Conservation (phyloP, 352 stramenopile genomes). For the Peronospora destructor region DNA sequence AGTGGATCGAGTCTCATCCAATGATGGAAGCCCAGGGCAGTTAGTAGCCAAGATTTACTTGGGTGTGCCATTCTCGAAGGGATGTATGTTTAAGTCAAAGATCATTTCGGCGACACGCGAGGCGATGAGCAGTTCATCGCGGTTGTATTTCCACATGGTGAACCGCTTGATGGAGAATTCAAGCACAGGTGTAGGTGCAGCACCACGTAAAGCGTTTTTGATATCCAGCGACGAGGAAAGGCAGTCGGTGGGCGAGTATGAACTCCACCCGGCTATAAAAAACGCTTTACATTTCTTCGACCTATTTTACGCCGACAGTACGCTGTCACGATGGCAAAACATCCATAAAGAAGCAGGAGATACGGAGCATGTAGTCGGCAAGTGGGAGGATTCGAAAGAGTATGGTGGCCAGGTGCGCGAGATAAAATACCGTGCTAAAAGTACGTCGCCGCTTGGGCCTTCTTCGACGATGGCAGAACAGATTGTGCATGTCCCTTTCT, state of each 20-base stretch:
- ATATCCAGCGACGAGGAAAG: slow-evolving; percentile 62
- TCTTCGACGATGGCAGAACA: slow-evolving; percentile 50
- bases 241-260: slow-evolving; percentile 61
- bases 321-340: slow-evolving; percentile 40
- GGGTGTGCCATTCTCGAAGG: slow-evolving; percentile 81
- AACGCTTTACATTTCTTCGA: slow-evolving; percentile 64
- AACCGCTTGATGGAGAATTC: slow-evolving; percentile 41
- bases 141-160: slow-evolving; percentile 54
- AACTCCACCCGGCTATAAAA: slow-evolving; percentile 43
- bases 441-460: slow-evolving; percentile 61
- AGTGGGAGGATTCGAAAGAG: slow-evolving; percentile 54
- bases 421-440: slow-evolving; percentile 72
- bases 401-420: slow-evolving; percentile 56
- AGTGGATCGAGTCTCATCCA: slow-evolving; percentile 41
- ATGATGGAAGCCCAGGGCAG: slow-evolving; percentile 25
- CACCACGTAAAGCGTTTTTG: slow-evolving; percentile 48
- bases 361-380: slow-evolving; percentile 44
- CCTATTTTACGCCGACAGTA: slow-evolving; percentile 57
- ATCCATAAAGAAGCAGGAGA: slow-evolving; percentile 61
- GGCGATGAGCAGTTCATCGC: slow-evolving; percentile 44
- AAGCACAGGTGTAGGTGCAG: slow-evolving; percentile 4
- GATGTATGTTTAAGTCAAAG: slow-evolving; percentile 87
- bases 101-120: slow-evolving; percentile 78
- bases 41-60: slow-evolving; percentile 60
- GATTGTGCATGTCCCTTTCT: slow-evolving; percentile 47